Conservation (phyloP, 441 rosid genomes). For the Jatropha podagrica region DNA sequence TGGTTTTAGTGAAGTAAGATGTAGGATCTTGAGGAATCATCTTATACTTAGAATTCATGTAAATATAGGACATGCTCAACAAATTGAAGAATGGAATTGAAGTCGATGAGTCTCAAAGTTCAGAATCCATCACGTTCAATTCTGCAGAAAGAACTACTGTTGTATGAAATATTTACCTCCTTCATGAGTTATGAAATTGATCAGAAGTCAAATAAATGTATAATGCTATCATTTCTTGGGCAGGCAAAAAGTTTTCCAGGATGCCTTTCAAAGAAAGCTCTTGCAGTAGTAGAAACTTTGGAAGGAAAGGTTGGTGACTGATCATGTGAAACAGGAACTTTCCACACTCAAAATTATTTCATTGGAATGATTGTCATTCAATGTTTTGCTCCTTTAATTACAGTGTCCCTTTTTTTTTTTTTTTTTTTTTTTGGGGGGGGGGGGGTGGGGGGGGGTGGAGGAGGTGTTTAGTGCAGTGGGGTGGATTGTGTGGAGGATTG, state of each 20-base stretch:
- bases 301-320: slow-evolving; percentile 81
- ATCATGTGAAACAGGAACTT: slow-evolving; percentile 9
- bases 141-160: slow-evolving; percentile 65
- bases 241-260: slow-evolving; percentile 86
- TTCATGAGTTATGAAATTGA: slow-evolving; percentile 12
- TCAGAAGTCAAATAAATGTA: slow-evolving; percentile 1
- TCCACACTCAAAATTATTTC: slow-evolving; percentile 1
- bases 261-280: slow-evolving; percentile 68
- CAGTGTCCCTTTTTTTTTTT: neutral
- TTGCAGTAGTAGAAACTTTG: slow-evolving; percentile 69
- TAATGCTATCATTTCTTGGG: slow-evolving; percentile 16
- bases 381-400: neutral
- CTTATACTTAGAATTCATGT: slow-evolving; percentile 26
- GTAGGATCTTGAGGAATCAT: slow-evolving; percentile 19
- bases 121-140: slow-evolving; percentile 48
- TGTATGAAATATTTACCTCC: slow-evolving; percentile 44
- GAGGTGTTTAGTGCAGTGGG: neutral
- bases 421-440: neutral
- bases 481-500: neutral
- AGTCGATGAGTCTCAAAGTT: slow-evolving; percentile 59
- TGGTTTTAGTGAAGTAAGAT: slow-evolving; percentile 18
- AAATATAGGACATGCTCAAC: slow-evolving; percentile 63
- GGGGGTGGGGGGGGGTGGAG: neutral
- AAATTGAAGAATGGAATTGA: slow-evolving; percentile 80
- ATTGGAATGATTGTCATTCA: slow-evolving; percentile 14